A percentile compares a stretch with the other conserved stretches of the same genome.
phyloP scores from a whole-genome alignment of 2,329 filamentous ascomycete species.

The Cercospora sojina region DNA sequence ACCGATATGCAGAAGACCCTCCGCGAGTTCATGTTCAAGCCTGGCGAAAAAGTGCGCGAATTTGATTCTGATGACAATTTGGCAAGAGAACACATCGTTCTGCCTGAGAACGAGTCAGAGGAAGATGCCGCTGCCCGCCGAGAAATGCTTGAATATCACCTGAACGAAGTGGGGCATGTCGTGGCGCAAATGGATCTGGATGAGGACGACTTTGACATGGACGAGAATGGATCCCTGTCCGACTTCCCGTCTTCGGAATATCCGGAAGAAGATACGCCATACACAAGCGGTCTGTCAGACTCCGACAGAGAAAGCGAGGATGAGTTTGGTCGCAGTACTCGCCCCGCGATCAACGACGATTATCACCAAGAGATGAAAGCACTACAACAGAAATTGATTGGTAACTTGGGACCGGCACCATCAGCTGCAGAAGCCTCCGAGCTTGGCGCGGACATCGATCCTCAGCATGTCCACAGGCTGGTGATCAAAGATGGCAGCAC shows the following conservation, averaged over 20 bases:
- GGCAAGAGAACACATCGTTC: constrained; percentile 51
- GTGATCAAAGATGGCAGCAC: constrained; percentile 39
- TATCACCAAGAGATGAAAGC: constrained; percentile 83
- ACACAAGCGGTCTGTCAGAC: constrained; percentile 54
- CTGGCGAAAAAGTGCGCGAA: constrained; percentile 45
- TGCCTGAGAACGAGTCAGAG: constrained; percentile 71
- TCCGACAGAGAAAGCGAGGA: constrained; percentile 72
- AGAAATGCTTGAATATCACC: constrained; percentile 86
- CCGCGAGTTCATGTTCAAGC: constrained; percentile 34
- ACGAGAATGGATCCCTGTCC: constrained; percentile 40
- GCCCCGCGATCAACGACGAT: constrained; percentile 66
- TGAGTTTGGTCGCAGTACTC: constrained; percentile 70
- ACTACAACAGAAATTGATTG: constrained; percentile 72
- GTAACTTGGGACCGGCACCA: constrained; percentile 56
- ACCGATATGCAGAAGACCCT: constrained; percentile 31
- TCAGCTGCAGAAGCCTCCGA: constrained; percentile 36
- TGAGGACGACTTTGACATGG: constrained; percentile 54
- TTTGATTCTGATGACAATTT: constrained; percentile 46
- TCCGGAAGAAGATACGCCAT: constrained; percentile 43
- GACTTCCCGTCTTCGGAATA: constrained; percentile 32
- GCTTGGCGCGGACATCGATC: constrained; percentile 46
- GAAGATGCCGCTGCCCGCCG: constrained; percentile 78
- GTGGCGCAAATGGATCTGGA: constrained; percentile 90
- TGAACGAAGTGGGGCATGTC: constrained; percentile 84
- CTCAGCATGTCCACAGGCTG: constrained; percentile 58